Evolutionary conservation across 441 rosid genomes (phyloP).

Genomic region (Brassica hybrid): DNA sequence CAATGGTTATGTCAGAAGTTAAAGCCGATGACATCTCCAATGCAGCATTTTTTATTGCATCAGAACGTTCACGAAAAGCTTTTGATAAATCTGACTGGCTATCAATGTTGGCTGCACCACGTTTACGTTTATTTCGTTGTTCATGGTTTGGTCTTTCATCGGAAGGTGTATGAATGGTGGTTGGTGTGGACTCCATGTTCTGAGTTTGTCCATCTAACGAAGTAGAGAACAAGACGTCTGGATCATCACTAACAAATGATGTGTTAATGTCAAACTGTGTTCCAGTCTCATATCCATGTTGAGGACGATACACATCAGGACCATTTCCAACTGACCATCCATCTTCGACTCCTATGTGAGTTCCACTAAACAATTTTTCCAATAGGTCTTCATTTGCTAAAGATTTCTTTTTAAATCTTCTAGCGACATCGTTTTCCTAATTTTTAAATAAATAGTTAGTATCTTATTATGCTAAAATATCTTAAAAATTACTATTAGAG

Average conservation of each 20-base stretch:
- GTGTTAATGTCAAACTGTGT: not conserved
- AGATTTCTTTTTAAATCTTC: not conserved
- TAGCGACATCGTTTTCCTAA: not conserved
- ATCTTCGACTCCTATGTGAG: not conserved
- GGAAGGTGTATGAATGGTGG: not conserved
- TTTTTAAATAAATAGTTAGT: not conserved
- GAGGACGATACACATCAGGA: not conserved
- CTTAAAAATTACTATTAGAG: not conserved
- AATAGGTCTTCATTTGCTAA: not conserved
- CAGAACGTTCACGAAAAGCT: not conserved
- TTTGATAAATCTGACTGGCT: not conserved
- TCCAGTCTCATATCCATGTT: not conserved
- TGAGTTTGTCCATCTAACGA: not conserved
- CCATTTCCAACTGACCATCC: not conserved
- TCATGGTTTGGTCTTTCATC: not conserved
- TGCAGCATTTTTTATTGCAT: not conserved
- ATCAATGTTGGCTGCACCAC: not conserved
- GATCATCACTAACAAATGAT: not conserved
- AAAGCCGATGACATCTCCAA: not conserved
- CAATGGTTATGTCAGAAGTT: not conserved
- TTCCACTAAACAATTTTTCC: not conserved
- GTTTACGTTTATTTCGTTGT: not conserved
- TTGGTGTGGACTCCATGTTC: not conserved
- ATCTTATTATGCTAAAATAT: not conserved
- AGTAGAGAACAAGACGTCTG: not conserved